Percentiles rank a stretch among this genome's conserved stretches.
Conservation (phyloP, 345 rosid genomes). For the Iberis pinnata region DNA sequence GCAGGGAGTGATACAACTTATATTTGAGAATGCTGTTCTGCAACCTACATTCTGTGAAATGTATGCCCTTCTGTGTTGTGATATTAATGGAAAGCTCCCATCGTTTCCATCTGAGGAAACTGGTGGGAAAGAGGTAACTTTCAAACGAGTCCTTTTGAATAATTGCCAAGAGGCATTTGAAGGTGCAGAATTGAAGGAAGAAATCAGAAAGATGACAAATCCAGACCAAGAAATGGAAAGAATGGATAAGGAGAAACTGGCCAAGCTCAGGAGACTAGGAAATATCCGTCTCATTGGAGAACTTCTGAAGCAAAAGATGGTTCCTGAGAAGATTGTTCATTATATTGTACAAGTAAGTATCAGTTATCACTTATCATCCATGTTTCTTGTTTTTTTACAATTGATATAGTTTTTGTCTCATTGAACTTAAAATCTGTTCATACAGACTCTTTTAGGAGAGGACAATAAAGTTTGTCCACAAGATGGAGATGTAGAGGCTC, state of each 20-base stretch:
- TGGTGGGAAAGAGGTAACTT: conserved; percentile 74
- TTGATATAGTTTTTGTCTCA: background rate
- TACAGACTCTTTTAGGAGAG: conserved; percentile 76
- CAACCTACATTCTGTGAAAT: conserved; percentile 94
- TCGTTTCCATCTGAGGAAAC: conserved; percentile 85
- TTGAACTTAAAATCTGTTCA: no score
- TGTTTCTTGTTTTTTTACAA: conserved; percentile 10
- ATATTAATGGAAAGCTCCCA: conserved; percentile 71
- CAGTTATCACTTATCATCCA: no score
- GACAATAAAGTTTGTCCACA: conserved; percentile 61
- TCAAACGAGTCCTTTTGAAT: conserved; percentile 76
- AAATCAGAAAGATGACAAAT: conserved; percentile 60
- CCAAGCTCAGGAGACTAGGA: conserved; percentile 81
- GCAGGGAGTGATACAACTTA: conserved; percentile 81
- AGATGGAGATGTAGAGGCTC: conserved; percentile 88
- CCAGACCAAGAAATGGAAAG: conserved; percentile 79
- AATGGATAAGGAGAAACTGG: conserved; percentile 71
- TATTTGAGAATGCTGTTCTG: conserved; percentile 87
- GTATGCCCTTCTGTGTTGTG: conserved; percentile 83
- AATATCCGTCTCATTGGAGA: conserved; percentile 91
- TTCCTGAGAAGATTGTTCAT: conserved; percentile 86
- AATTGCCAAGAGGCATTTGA: conserved; percentile 95
- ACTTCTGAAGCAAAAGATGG: conserved; percentile 93
- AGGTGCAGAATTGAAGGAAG: conserved; percentile 82
- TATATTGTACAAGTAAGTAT: conserved; percentile 68